phyloP scores from a whole-genome alignment of 768 basidiomycete genomes.

The Suillus subaureus region DNA sequence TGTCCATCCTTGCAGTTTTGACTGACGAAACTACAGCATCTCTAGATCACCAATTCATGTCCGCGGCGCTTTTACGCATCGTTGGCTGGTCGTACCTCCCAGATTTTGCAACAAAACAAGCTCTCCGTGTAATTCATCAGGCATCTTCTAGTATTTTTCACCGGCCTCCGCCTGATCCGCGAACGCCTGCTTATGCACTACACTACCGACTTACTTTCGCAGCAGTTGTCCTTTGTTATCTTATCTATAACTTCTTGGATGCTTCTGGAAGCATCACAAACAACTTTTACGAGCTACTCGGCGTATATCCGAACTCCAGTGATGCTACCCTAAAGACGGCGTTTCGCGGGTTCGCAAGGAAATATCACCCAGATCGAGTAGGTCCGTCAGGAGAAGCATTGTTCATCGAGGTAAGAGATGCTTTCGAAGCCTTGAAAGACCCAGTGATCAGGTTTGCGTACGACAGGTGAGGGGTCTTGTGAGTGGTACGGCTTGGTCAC shows the following conservation, averaged over 20 bases:
- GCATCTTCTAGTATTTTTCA: slow-evolving; percentile 34
- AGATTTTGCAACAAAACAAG: slow-evolving; percentile 55
- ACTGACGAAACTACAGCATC: slow-evolving; percentile 17
- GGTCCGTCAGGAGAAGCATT: slow-evolving; percentile 57
- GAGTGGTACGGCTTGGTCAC: slow-evolving; percentile 9
- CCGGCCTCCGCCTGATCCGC: slow-evolving; percentile 40
- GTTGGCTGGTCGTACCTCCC: slow-evolving; percentile 72
- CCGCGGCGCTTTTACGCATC: slow-evolving; percentile 42
- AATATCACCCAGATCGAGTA: slow-evolving; percentile 75
- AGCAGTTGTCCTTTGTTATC: slow-evolving; percentile 64
- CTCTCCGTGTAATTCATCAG: slow-evolving; percentile 50
- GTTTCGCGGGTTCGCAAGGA: slow-evolving; percentile 74
- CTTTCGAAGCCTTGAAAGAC: slow-evolving; percentile 77
- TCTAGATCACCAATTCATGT: slow-evolving; percentile 25
- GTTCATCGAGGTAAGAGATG: slow-evolving; percentile 73
- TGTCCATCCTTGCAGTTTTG: neutral
- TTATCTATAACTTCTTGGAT: slow-evolving; percentile 63
- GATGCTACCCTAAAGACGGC: slow-evolving; percentile 68
- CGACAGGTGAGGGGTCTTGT: slow-evolving; percentile 58
- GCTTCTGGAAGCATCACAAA: slow-evolving; percentile 56
- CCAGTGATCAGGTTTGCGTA: slow-evolving; percentile 83
- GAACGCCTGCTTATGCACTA: slow-evolving; percentile 48
- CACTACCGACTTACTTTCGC: slow-evolving; percentile 69
- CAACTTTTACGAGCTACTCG: slow-evolving; percentile 83
- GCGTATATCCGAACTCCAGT: slow-evolving; percentile 61